These are phyloP conservation scores for Aspergillus diversus DNA, from an alignment of 495 filamentous ascomycete species.

Conservation along the genomic window DNA sequence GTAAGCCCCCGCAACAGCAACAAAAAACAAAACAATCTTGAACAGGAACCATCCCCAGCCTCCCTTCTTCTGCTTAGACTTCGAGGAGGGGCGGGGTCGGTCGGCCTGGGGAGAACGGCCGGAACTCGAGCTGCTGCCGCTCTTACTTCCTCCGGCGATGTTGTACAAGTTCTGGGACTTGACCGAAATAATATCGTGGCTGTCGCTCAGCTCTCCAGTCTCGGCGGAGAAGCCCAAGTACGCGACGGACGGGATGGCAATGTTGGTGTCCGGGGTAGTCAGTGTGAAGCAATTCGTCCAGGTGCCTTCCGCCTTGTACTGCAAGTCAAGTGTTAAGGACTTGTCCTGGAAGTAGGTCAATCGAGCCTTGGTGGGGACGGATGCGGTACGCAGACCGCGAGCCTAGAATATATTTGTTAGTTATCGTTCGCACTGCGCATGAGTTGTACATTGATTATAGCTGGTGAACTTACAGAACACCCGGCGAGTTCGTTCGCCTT, in stretches of 20 bases:
- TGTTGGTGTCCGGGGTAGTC: slow-evolving; percentile 60
- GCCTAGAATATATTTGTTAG: slow-evolving; percentile 51
- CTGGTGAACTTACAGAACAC: slow-evolving; percentile 69
- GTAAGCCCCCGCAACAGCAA: slow-evolving; percentile 73
- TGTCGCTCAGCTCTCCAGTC: slow-evolving; percentile 95
- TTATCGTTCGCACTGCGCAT: neutral
- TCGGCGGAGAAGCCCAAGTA: slow-evolving; percentile 97
- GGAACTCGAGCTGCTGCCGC: slow-evolving; percentile 38
- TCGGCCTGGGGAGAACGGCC: slow-evolving; percentile 39
- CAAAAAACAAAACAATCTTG: slow-evolving; percentile 76
- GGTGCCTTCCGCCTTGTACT: slow-evolving; percentile 85
- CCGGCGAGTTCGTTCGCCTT: slow-evolving; percentile 91
- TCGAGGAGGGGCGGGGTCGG: slow-evolving; percentile 32
- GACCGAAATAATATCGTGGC: slow-evolving; percentile 95
- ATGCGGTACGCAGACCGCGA: slow-evolving; percentile 79
- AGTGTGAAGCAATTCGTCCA: slow-evolving; percentile 91
- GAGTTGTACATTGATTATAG: neutral
- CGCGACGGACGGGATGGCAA: slow-evolving; percentile 83
- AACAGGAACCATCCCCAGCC: slow-evolving; percentile 94
- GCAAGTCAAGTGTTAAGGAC: slow-evolving; percentile 84
- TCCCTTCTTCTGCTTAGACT: slow-evolving; percentile 48
- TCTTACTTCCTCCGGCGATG: slow-evolving; percentile 45
- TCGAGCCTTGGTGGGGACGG: slow-evolving; percentile 78
- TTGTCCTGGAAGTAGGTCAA: slow-evolving; percentile 98
- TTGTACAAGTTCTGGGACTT: slow-evolving; percentile 87